These are phyloP conservation scores for Kokia cookei DNA, from an alignment of 441 rosid genomes.

Conservation along the genomic window DNA sequence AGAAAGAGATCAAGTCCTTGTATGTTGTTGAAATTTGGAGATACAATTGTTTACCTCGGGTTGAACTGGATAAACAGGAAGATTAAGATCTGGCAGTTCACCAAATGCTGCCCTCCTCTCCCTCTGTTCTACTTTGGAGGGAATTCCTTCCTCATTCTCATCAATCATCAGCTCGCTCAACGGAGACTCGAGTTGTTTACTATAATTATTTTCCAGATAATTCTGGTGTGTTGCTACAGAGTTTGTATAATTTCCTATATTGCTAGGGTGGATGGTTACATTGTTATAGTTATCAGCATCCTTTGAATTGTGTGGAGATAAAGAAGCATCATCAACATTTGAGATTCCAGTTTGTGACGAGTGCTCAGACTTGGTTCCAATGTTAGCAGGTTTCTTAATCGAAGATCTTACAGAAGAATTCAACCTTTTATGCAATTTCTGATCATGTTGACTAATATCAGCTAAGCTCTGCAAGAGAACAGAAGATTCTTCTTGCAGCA, in stretches of 20 bases:
- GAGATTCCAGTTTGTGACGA: constrained; percentile 14
- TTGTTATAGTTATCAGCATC: constrained; percentile 11
- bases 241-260: constrained; percentile 6
- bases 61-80: constrained; percentile 21
- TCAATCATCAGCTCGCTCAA: constrained; percentile 7
- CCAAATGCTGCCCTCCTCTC: constrained; percentile 16
- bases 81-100: constrained; percentile 33
- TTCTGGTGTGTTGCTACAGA: constrained; percentile 10
- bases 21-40: constrained; percentile 2
- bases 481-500: constrained; percentile 14
- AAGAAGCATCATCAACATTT: constrained; percentile 14
- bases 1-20: background rate
- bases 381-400: constrained; percentile 10
- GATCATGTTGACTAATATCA: constrained; percentile 7
- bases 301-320: constrained; percentile 4
- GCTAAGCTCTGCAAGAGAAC: constrained; percentile 10
- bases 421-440: constrained; percentile 13
- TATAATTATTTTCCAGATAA: constrained; percentile 9
- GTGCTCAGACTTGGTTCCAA: constrained; percentile 12
- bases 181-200: constrained; percentile 11
- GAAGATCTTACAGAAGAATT: constrained; percentile 12
- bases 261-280: constrained; percentile 5
- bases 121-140: constrained; percentile 11
- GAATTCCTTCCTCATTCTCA: constrained; percentile 5
- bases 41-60: constrained; percentile 17